Base-by-base conservation (phyloP, 164 flowering plant genomes). In the Vitis labrusca region DNA sequence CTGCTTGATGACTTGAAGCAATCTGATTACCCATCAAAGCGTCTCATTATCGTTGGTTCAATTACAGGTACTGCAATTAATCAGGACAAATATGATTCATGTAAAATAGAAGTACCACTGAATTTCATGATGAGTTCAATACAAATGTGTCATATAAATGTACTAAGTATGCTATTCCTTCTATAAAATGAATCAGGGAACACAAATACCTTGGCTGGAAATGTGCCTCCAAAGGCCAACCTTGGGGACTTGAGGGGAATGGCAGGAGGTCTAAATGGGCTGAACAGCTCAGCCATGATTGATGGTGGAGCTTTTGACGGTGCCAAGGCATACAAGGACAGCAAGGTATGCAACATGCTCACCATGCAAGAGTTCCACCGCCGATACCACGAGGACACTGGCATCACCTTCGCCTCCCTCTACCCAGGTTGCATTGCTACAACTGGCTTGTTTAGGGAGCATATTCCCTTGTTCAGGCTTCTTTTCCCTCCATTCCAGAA, bases 281-380 rank as follows among this genome's bases (percentile, higher is more conserved):
- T 88, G 48, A 89, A 90, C 87, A 87, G 84, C 83, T 90, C 97
- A 13, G 13, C 94, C 72, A 95, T 95, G 99, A 86, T 95, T 9
- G 99, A 95, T 68, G 98, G 99, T 16, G 98, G 93, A 51, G 88
- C 85, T 5, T 95, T 90, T 72, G 98, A 95, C 65, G 99, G 99
- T 13, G 99, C 99, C 37, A 95, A 95, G 80, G 98, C 98, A 62
- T 93, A 95, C 90, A 93, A 93, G 80, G 99, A 95, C 89, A 93
- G 99, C 89, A 95, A 95, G 75, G 99, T 95, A n/a, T 95, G 99
- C 91, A 93, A 95, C 83, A 95, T 95, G 98, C 93, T 95, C n/a
- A 91, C 90, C 2, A 95, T 95, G 99, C 99, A 93, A 76, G 98
- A 95, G 77, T 91, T 93, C 86, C 99, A 95, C 83, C 73, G 91